Conservation (phyloP, 2,329 filamentous ascomycete genomes). For the Colletotrichum gigasporum region DNA sequence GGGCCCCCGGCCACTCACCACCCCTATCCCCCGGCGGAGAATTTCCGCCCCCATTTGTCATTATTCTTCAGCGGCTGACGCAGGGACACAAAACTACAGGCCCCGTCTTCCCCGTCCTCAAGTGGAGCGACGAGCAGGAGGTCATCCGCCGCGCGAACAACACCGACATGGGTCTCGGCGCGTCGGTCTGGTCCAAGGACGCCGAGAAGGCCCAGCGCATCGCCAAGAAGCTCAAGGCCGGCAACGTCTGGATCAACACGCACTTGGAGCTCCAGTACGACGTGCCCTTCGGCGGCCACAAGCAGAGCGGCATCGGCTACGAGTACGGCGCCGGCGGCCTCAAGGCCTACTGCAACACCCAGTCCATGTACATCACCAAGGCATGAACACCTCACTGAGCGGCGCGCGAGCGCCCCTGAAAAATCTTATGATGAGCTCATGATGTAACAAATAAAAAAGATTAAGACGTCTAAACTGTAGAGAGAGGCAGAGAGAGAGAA, state of each 20-base stretch:
- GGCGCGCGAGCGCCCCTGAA: neutral
- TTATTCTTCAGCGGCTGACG: neutral
- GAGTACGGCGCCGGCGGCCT: constrained; percentile 52
- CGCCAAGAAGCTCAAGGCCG: constrained; percentile 63
- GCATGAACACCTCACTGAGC: constrained; percentile 12
- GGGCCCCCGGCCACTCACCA: neutral
- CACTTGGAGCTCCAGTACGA: constrained; percentile 56
- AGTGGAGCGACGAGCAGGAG: constrained; percentile 69
- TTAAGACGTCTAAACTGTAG: neutral
- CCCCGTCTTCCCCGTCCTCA: constrained; percentile 70
- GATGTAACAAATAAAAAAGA: constrained; percentile 8
- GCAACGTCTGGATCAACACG: constrained; percentile 70
- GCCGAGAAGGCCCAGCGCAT: constrained; percentile 59
- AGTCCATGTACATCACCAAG: constrained; percentile 27
- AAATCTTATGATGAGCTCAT: neutral
- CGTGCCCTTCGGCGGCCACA: constrained; percentile 54
- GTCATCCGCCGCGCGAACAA: constrained; percentile 66
- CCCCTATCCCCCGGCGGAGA: too few relatives aligned
- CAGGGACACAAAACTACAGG: constrained; percentile 42
- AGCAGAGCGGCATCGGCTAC: constrained; percentile 52
- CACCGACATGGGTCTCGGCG: constrained; percentile 61
- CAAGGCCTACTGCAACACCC: constrained; percentile 42
- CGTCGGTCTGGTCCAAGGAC: constrained; percentile 68
- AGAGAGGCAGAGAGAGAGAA: neutral
- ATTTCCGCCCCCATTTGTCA: too few relatives aligned